phyloP scores from a whole-genome alignment of 2,329 filamentous ascomycete genomes.

The Cercospora canescens region DNA sequence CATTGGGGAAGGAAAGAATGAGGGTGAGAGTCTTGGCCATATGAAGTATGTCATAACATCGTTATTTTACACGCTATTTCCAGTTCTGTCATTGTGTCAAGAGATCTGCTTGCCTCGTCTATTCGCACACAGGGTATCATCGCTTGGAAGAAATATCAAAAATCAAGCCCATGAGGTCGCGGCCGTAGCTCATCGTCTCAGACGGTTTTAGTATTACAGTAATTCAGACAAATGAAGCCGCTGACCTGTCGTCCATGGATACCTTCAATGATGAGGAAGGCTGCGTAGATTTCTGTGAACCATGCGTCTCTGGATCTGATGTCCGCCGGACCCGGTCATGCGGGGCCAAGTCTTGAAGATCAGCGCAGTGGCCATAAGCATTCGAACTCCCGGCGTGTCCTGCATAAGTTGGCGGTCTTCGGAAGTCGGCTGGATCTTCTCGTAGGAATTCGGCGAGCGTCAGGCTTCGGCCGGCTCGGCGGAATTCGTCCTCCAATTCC shows the following conservation, averaged over 20 bases:
- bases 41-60: not conserved
- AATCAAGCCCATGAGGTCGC: not conserved
- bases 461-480: slow-evolving; percentile 2
- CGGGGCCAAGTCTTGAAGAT: not conserved
- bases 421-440: not conserved
- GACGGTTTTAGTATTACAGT: not conserved
- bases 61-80: not conserved
- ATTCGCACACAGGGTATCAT: not conserved
- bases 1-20: no score
- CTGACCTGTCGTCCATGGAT: not conserved
- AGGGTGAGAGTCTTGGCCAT: no score
- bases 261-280: not conserved
- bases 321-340: not conserved
- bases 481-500: slow-evolving; percentile 4
- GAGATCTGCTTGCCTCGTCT: not conserved
- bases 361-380: not conserved
- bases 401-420: not conserved
- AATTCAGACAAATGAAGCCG: slow-evolving; percentile 4
- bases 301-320: not conserved
- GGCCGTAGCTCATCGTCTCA: not conserved
- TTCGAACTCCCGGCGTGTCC: not conserved
- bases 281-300: not conserved
- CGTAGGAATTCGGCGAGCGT: slow-evolving; percentile 3
- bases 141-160: not conserved
- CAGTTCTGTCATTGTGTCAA: not conserved